Evolutionary conservation across 2,329 filamentous ascomycete species (phyloP), one percentile per base, ranked within the genome.

Genomic region (Ceratocystis cacaofunesta): DNA sequence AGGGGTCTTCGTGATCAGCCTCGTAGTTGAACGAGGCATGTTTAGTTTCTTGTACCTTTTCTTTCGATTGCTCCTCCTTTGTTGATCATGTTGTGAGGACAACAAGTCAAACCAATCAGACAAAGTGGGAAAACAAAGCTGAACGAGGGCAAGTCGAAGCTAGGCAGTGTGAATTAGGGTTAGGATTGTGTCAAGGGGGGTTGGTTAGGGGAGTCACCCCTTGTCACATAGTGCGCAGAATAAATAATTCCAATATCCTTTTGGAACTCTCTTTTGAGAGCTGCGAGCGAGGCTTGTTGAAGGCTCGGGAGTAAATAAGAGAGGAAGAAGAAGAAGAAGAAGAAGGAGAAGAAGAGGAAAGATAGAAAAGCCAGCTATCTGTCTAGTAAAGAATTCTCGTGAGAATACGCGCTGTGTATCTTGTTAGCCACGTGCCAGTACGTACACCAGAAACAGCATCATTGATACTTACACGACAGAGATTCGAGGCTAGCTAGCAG

Each of bases 401-500:
- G 71, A 79, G 70, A 67, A 79, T 79, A 65, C 77, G 75, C 58
- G 77, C 77, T 78, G 8, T 28, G 44, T n/a, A 41, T 15, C 3
- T 62, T 64, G 57, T 62, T 60, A 62, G 63, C 52, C n/a, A 36
- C 32, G 1, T 15, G n/a, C 5, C 19, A 55, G n/a, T 12, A n/a
- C 44, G n/a, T 12, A n/a, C 44, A 25, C 10, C 25, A n/a, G 30
- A 63, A 28, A 58, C n/a, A 57, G 32, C 32, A 36, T 10, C 32
- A 36, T 8, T 36, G 32, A 48, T 61, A 78, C 87, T 80, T 82
- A 90, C 88, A 92, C 76, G 81, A 85, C 69, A 96, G 80, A 67
- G 82, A 83, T 75, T 97, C 91, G 48, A 99, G 80, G 71, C 82
- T 86, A 70, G 92, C 87, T 70, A 88, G 90, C 65, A 99, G 85